Percentiles rank a stretch among this genome's conserved stretches.
Evolutionary conservation across 306 rosid genomes (phyloP).

Genomic region (Rosa lucieae): DNA sequence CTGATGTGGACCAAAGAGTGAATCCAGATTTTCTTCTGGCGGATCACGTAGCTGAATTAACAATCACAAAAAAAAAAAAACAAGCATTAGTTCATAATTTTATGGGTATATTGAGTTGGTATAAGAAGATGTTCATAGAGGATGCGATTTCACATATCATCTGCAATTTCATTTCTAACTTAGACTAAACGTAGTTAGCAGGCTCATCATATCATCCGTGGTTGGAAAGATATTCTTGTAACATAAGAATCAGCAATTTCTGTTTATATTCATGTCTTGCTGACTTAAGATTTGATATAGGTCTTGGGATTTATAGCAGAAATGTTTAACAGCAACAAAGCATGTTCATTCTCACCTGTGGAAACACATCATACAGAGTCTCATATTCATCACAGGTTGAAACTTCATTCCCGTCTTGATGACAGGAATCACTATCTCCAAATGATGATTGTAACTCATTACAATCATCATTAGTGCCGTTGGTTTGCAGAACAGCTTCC

Average conservation of each 20-base stretch:
- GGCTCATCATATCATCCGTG: not conserved
- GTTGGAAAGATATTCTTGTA: not conserved
- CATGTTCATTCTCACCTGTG: slow-evolving; percentile 4
- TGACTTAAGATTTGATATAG: not conserved
- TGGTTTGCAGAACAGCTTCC: slow-evolving; percentile 19
- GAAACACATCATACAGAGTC: not conserved
- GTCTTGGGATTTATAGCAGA: not conserved
- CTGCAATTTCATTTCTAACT: not conserved
- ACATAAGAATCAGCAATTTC: not conserved
- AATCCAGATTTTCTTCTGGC: not conserved
- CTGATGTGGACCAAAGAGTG: not conserved
- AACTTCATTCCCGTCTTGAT: not conserved
- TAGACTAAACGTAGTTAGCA: not conserved
- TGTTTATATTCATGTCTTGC: not conserved
- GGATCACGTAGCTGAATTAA: slow-evolving; percentile 19
- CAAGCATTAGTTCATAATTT: not conserved
- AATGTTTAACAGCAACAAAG: not conserved
- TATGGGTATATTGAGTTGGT: not conserved
- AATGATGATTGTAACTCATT: slow-evolving; percentile 1
- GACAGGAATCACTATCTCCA: not conserved
- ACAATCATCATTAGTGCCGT: not conserved
- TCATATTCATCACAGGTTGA: slow-evolving; percentile 15
- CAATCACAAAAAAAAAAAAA: not conserved
- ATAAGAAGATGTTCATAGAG: not conserved
- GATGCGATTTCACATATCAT: not conserved